Conservation (phyloP, 768 basidiomycete genomes). For the Cubamyces lactineus region DNA sequence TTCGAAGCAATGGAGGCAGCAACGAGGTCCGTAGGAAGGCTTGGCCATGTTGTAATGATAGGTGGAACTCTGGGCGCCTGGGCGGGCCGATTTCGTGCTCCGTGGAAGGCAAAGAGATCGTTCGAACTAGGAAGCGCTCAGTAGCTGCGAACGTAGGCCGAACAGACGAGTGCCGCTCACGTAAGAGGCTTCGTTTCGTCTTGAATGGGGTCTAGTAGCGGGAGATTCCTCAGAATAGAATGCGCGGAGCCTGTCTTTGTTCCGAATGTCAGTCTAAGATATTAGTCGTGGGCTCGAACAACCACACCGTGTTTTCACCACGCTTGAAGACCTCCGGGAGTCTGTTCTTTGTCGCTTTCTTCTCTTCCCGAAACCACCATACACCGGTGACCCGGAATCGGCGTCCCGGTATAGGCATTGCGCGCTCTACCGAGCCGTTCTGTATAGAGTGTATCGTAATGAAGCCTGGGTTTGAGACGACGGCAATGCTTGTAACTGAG, state of each 20-base stretch:
- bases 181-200: constrained; percentile 69
- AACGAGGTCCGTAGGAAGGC: constrained; percentile 54
- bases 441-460: constrained; percentile 78
- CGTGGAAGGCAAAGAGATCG: constrained; percentile 82
- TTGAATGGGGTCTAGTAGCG: constrained; percentile 69
- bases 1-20: constrained; percentile 64
- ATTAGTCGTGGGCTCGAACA: background rate
- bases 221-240: constrained; percentile 67
- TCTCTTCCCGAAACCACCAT: constrained; percentile 74
- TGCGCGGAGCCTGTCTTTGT: constrained; percentile 77
- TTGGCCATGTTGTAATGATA: constrained; percentile 70
- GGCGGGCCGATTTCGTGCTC: constrained; percentile 54
- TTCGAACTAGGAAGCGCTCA: constrained; percentile 54
- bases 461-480: constrained; percentile 68
- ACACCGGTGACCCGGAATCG: constrained; percentile 48
- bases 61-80: constrained; percentile 54
- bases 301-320: constrained; percentile 61
- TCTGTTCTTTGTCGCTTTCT: constrained; percentile 39
- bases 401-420: constrained; percentile 42
- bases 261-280: constrained; percentile 16
- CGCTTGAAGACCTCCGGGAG: constrained; percentile 82
- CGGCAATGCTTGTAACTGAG: constrained; percentile 64
- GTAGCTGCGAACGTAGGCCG: background rate
- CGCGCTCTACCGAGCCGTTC: constrained; percentile 63
- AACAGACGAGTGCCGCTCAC: constrained; percentile 45